Evolutionary conservation across 371 early-diverging fungal genomes (phyloP).

Genomic region (Sanchytrium tribonematis): DNA sequence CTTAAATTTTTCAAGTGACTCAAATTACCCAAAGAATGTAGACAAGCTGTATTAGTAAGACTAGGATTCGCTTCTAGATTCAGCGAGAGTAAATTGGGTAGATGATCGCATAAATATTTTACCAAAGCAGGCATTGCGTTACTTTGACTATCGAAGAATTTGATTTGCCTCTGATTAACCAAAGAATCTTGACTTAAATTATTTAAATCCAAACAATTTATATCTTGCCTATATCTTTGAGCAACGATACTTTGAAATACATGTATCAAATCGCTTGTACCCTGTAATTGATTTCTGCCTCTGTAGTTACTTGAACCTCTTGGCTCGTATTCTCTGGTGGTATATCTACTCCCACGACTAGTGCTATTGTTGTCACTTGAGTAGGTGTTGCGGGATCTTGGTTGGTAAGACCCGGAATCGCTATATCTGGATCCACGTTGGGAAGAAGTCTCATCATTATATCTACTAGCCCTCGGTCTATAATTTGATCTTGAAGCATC

Average conservation of each 20-base stretch:
- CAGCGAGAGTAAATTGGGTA: not conserved
- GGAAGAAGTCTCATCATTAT: not conserved
- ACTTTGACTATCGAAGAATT: not conserved
- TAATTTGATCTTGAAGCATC: not conserved
- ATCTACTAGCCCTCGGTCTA: not conserved
- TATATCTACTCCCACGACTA: not conserved
- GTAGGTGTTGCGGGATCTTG: too few relatives aligned
- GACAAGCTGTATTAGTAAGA: not conserved
- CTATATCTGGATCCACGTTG: not conserved
- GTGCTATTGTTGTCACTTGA: not conserved
- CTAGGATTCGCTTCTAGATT: not conserved
- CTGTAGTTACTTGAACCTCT: not conserved
- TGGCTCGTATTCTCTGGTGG: not conserved
- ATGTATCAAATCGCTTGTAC: not conserved
- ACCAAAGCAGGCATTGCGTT: not conserved
- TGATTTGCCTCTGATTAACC: not conserved
- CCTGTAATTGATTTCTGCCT: not conserved
- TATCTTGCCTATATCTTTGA: not conserved
- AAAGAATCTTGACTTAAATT: not conserved
- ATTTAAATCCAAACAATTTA: not conserved
- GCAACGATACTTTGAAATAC: not conserved
- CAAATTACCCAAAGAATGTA: not conserved
- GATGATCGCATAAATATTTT: not conserved
- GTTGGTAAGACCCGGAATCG: not conserved
- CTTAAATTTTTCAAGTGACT: not conserved